A percentile compares a stretch with the other conserved stretches of the same genome.
Evolutionary conservation across 176 grass and related monocot genomes (phyloP).

Genomic region (Oryza glaberrima): DNA sequence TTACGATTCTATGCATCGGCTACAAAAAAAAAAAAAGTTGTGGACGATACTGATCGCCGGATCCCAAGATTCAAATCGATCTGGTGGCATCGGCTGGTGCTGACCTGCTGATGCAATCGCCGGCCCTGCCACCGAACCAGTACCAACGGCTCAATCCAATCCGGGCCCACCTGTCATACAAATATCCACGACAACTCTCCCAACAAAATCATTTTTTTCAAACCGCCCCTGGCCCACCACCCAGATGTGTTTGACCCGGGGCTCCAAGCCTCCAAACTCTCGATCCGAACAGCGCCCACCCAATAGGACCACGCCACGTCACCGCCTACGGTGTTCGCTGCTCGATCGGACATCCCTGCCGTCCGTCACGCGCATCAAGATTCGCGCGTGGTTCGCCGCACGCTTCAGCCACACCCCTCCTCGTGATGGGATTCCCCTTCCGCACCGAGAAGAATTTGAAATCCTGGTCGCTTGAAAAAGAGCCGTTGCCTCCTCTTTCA

Average conservation of each 20-base stretch:
- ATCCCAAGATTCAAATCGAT: conserved; percentile 35
- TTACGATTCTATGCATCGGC: background rate
- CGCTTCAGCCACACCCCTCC: background rate
- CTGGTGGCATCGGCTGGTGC: conserved; percentile 33
- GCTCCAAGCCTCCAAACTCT: too few relatives aligned
- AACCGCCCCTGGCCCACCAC: background rate
- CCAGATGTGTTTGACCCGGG: conserved; percentile 33
- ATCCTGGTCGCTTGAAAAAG: conserved; percentile 35
- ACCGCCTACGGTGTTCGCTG: background rate
- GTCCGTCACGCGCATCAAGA: conserved; percentile 26
- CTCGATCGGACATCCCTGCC: background rate
- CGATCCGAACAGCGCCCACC: background rate
- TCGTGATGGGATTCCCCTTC: background rate
- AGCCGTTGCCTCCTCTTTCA: conserved; percentile 42
- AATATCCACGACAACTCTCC: background rate
- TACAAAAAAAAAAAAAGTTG: background rate
- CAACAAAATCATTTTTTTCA: conserved; percentile 29
- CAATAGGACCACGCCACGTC: background rate
- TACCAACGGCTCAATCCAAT: conserved; percentile 9
- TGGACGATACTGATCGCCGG: background rate
- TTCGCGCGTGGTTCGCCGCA: background rate
- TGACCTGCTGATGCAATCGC: background rate
- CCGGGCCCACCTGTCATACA: conserved; percentile 28
- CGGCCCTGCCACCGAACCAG: background rate
- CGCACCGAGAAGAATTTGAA: conserved; percentile 32